Evolutionary conservation across 306 rosid genomes (phyloP).

Genomic region (Vigna angularis): DNA sequence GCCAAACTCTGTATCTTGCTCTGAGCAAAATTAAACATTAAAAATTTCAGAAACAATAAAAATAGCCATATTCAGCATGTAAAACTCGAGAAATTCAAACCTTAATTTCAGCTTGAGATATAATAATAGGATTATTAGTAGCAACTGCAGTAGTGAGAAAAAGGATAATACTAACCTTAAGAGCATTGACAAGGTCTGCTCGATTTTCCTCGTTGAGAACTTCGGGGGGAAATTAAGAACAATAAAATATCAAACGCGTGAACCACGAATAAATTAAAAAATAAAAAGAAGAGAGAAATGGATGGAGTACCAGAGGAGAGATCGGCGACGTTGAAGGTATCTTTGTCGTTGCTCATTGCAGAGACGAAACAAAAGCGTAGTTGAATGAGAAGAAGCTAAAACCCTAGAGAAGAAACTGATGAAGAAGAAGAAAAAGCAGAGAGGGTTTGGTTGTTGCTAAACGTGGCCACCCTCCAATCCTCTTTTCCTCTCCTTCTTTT

Average conservation of each 20-base stretch:
- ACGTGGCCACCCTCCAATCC: constrained; percentile 57
- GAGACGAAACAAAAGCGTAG: neutral
- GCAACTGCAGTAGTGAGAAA: neutral
- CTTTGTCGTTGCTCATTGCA: constrained; percentile 78
- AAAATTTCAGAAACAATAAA: neutral
- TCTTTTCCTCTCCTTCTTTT: constrained; percentile 41
- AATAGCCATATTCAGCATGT: neutral
- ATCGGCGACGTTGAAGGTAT: constrained; percentile 72
- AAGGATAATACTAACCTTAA: constrained; percentile 56
- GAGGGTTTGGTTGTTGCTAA: constrained; percentile 36
- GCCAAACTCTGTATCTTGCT: constrained; percentile 85
- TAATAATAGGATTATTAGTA: too few relatives aligned
- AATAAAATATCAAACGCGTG: neutral
- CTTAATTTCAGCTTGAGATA: neutral
- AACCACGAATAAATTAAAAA: neutral
- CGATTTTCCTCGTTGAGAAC: constrained; percentile 77
- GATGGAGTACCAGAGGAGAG: constrained; percentile 67
- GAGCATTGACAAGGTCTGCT: constrained; percentile 85
- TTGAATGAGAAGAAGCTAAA: constrained; percentile 51
- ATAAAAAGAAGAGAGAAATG: neutral
- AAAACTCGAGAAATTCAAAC: neutral
- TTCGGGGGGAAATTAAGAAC: constrained; percentile 16
- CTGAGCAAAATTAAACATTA: constrained; percentile 47
- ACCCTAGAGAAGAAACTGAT: constrained; percentile 70
- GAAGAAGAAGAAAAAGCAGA: neutral